Evolutionary conservation across 495 filamentous ascomycete species (phyloP), one percentile per base, ranked within the genome.

Genomic region (Immersiella caudata): DNA sequence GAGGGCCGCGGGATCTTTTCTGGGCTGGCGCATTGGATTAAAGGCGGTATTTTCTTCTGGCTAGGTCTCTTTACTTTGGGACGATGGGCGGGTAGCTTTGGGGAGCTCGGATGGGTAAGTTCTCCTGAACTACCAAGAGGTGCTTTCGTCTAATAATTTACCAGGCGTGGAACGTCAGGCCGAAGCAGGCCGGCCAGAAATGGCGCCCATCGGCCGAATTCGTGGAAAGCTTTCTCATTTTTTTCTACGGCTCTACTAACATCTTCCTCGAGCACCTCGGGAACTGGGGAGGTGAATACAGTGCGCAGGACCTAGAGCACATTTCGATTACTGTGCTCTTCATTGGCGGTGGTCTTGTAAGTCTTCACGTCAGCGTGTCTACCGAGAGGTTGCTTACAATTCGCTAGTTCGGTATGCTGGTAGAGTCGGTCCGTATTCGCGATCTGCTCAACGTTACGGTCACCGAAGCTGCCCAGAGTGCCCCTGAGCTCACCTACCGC

Each of bases 41-140:
- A 98, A 75, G 95, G 94, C 62, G 92, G 93, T n/a, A 91, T 98
- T 65, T 99, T 99, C 80, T 92, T 97, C 78, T 93, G 93, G 90
- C 93, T 97, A 67, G 95, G 95, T 20, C 74, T 97, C 14, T 78
- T 98, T 27, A 95, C 93, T 0, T 85, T 99, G 21, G 93, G 93
- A 18, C 91, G 95, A 21, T 97, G 91, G 88, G 86, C 93, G 70
- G 95, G 95, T 20, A 89, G 90, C 79, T 99, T 95, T 79, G 88
- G 91, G 52, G 92, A 96, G 59, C 85, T 94, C 61, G 95, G 95
- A 67, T 99, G 95, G 95, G 85, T 86, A 69, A 64, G 81, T 78
- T 59, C 57, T 24, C 25, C 33, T 56, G 24, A 25, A 18, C 18
- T 5, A 49, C 18, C 18, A n/a, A 35, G 24, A 21, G 2, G 20